A percentile compares a stretch with the other conserved stretches of the same genome.
phyloP scores from a whole-genome alignment of 176 grass and related monocot genomes.

The Eragrostis curvula region DNA sequence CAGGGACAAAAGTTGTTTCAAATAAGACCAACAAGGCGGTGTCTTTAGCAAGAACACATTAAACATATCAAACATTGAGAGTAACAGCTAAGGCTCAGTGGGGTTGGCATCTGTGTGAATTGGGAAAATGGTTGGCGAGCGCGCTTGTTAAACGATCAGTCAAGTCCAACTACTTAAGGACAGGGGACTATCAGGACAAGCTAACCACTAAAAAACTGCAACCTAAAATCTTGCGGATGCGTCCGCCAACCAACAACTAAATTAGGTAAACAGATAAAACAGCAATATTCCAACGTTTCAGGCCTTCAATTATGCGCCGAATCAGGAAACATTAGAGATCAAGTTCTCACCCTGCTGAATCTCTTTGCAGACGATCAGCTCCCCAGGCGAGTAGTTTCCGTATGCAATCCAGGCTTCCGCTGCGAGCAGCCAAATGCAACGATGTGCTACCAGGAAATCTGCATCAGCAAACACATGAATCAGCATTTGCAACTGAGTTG shows the following conservation, averaged over 20 bases:
- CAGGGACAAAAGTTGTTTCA: neutral
- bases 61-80: neutral
- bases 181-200: neutral
- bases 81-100: neutral
- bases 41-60: neutral
- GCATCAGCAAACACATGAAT: conserved; percentile 23
- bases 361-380: conserved; percentile 84
- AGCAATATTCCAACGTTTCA: neutral
- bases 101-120: neutral
- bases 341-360: conserved; percentile 69
- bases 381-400: conserved; percentile 86
- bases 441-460: conserved; percentile 80
- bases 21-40: conserved; percentile 3
- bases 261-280: neutral
- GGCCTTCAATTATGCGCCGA: neutral
- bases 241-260: neutral
- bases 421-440: conserved; percentile 72
- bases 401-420: conserved; percentile 85
- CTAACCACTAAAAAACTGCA: neutral
- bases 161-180: neutral
- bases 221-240: neutral
- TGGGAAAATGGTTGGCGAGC: neutral
- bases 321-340: neutral
- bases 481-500: neutral
- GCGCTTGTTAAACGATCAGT: neutral